Base-by-base conservation (phyloP, 805 yeast species). In the Saccharomyces kudriavzevii region DNA sequence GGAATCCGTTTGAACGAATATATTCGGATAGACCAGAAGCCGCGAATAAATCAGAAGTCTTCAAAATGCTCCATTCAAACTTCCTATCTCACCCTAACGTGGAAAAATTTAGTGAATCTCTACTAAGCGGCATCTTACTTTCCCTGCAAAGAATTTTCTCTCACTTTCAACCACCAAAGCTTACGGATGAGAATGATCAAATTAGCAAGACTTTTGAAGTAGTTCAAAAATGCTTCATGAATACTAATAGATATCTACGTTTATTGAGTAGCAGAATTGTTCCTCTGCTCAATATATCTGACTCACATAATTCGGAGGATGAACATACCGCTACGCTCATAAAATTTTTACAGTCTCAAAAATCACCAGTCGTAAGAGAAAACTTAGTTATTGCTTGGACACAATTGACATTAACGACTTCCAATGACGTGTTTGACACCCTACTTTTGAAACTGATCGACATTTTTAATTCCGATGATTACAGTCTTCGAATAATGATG, bases 381-480 rank as follows among this genome's bases (percentile, higher is more conserved):
- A 78, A 85, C 0, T 74, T 81, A 0, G 73, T 82, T 1, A 73
- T 75, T 64, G 76, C 86, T 0, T 81, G 91, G 80, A 81, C 84
- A 0, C 87, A 83, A 51, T 62, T 89, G 35, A 83, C 87, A 0
- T 70, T 79, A 5, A 75, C 84, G 0, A 76, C 84, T 5, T 75
- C 77, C 5, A 94, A 89, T 6, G 90, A 87, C 47, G 74, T 83
- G 62, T 76, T 86, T 45, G 86, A 87, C 64, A 80, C 82, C 1
- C 72, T 87, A 20, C 70, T 89, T 25, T 74, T 86, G 49, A 82
- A 82, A 59, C 66, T 92, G 35, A 76, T 89, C 6, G 85, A 83
- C 54, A 77, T 80, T 25, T 74, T 90, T 56, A 85, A 85, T 4
- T 86, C 85, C 17, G 62, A 74, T 2, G 84, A 84, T 64, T 81